Evolutionary conservation across 495 filamentous ascomycete species (phyloP).

Genomic region (Neurospora pannonica): DNA sequence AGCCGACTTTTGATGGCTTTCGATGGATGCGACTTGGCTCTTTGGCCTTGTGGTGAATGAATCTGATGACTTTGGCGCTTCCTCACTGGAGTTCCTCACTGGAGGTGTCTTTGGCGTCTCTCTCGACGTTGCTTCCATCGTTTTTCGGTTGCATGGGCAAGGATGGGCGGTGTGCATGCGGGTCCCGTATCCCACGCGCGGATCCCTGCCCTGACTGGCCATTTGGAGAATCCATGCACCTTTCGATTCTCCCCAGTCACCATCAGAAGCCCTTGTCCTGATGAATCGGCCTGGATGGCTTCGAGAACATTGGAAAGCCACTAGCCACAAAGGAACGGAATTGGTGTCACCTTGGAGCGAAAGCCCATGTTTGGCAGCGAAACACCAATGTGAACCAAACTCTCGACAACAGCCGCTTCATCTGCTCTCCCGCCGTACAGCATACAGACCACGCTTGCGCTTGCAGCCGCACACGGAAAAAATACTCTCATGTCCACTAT

Average conservation of each 20-base stretch:
- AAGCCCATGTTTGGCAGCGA: background rate
- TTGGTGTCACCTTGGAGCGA: background rate
- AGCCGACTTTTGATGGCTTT: background rate
- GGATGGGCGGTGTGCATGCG: conserved; percentile 21
- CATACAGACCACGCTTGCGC: background rate
- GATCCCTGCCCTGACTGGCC: conserved; percentile 7
- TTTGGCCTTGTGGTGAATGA: background rate
- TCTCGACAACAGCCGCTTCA: background rate
- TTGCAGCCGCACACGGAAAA: background rate
- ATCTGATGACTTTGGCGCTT: background rate
- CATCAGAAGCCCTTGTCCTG: background rate
- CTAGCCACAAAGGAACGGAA: background rate
- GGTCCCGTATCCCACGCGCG: conserved; percentile 5
- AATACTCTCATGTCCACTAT: background rate
- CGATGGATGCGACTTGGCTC: background rate
- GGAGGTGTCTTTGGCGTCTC: conserved; percentile 5
- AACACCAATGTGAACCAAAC: background rate
- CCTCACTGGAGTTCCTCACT: background rate
- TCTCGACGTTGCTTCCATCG: conserved; percentile 3
- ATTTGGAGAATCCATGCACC: conserved; percentile 20
- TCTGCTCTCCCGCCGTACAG: background rate
- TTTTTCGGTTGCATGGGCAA: conserved; percentile 16
- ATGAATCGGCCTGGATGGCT: background rate
- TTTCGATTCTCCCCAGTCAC: conserved; percentile 1
- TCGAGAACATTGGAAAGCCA: background rate